Evolutionary conservation across 805 yeast species (phyloP), one percentile per base, ranked within the genome.

Genomic region (Cyberlindnera galapagoensis): DNA sequence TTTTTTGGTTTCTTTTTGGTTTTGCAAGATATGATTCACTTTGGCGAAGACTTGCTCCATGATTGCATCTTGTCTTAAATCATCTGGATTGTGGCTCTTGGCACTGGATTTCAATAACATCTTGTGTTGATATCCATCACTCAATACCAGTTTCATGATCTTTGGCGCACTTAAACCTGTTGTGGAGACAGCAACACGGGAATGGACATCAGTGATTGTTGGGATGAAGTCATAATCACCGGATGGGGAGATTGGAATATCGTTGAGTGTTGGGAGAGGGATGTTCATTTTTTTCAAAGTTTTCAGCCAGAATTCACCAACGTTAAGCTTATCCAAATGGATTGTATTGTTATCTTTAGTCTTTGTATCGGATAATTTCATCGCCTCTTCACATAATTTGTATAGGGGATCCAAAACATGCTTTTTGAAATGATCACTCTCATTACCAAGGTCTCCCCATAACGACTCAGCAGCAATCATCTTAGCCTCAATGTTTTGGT

Each of bases 21-120:
- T 60, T 9, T 45, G 54, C 34, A 90, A 66, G 22, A 86, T 69
- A 10, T 63, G 57, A 49, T 88, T 87, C 11, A 87, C 95, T 47
- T 87, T 84, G 14, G 71, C 80, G 55, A 94, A 92, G 2, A 90
- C 97, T 52, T 92, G 97, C 54, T 90, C 94, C 98, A 92, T 94
- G 35, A 92, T 85, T 0, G 95, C 83, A 59, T 92, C 99, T 57
- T 94, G 98, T 31, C 97, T 63, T 32, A 92, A 61, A 57, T 92
- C 98, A 58, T 92, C 98, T n/a, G n/a, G n/a, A n/a, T n/a, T n/a
- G n/a, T n/a, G n/a, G n/a, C n/a, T n/a, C n/a, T n/a, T n/a, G 8
- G 84, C 70, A 6, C 94, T 87, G 17, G 85, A 85, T 52, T 92
- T 92, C 43, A 88, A 59, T 13, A 92, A 61, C 51, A 80, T 68